Evolutionary conservation across 441 rosid genomes (phyloP).

Genomic region (Corymbia citriodora): DNA sequence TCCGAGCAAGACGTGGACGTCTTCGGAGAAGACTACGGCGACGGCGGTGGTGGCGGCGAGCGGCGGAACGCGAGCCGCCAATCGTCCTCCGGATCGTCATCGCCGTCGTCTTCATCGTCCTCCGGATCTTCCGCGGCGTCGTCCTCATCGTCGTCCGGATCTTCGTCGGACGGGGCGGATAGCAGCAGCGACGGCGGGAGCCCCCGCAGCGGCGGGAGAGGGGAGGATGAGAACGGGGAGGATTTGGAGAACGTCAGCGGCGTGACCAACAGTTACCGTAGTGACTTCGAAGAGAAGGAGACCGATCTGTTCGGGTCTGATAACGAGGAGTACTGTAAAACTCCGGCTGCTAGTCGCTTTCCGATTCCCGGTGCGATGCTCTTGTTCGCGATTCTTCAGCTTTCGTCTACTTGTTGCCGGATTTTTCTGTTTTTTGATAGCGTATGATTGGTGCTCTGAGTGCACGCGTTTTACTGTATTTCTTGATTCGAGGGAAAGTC

Average conservation of each 20-base stretch:
- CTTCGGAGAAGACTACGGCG: constrained; percentile 45
- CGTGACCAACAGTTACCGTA: constrained; percentile 16
- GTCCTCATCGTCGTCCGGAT: constrained; percentile 46
- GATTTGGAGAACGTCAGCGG: constrained; percentile 25
- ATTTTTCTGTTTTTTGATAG: background rate
- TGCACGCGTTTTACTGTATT: background rate
- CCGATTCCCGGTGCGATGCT: constrained; percentile 50
- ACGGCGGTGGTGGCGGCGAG: constrained; percentile 9
- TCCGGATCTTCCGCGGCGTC: constrained; percentile 38
- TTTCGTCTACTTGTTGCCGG: background rate
- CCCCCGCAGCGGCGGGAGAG: constrained; percentile 41
- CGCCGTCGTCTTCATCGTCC: constrained; percentile 34
- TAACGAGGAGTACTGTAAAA: constrained; percentile 76
- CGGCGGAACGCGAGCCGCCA: constrained; percentile 12
- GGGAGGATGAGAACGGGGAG: constrained; percentile 32
- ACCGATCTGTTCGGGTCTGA: constrained; percentile 77
- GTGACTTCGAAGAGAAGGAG: constrained; percentile 21
- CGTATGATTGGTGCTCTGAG: background rate
- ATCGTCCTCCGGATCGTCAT: constrained; percentile 36
- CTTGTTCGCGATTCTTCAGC: background rate
- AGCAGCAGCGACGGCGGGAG: constrained; percentile 46
- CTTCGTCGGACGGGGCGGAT: constrained; percentile 32
- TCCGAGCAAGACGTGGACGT: constrained; percentile 42
- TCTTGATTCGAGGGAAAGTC: background rate
- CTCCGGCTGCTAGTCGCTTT: constrained; percentile 46